Evolutionary conservation across 108 stramenopile species (phyloP).

Genomic region (Skeletonema menzelii): DNA sequence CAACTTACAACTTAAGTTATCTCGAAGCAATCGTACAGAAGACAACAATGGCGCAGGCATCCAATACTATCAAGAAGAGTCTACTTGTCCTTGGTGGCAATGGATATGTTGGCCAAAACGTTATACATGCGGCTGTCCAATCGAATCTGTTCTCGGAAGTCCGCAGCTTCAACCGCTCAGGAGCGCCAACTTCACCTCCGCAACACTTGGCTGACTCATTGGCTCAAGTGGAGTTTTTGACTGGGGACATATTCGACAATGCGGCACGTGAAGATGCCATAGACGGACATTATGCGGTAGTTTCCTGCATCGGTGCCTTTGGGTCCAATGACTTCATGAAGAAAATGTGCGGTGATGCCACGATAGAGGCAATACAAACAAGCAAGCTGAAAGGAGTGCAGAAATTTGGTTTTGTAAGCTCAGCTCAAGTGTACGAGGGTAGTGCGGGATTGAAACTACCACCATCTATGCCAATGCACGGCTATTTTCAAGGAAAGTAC

Average conservation of each 20-base stretch:
- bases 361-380: constrained; percentile 55
- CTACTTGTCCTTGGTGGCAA: constrained; percentile 76
- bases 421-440: constrained; percentile 56
- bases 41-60: background rate
- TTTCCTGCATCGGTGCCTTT: constrained; percentile 75
- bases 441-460: constrained; percentile 39
- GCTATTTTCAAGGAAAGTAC: constrained; percentile 75
- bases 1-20: too few species aligned
- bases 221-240: constrained; percentile 55
- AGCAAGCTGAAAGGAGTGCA: constrained; percentile 48
- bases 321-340: constrained; percentile 78
- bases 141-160: constrained; percentile 46
- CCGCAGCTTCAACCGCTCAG: constrained; percentile 63
- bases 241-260: constrained; percentile 63
- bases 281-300: constrained; percentile 46
- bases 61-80: constrained; percentile 1
- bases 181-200: constrained; percentile 33
- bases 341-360: constrained; percentile 73
- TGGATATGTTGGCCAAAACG: constrained; percentile 79
- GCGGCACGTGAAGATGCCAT: constrained; percentile 44
- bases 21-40: too few species aligned
- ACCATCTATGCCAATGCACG: constrained; percentile 47
- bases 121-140: constrained; percentile 58
- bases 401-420: constrained; percentile 70
- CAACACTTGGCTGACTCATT: constrained; percentile 20